Conservation (phyloP, 2,329 filamentous ascomycete species). For the Byssothecium circinans region DNA sequence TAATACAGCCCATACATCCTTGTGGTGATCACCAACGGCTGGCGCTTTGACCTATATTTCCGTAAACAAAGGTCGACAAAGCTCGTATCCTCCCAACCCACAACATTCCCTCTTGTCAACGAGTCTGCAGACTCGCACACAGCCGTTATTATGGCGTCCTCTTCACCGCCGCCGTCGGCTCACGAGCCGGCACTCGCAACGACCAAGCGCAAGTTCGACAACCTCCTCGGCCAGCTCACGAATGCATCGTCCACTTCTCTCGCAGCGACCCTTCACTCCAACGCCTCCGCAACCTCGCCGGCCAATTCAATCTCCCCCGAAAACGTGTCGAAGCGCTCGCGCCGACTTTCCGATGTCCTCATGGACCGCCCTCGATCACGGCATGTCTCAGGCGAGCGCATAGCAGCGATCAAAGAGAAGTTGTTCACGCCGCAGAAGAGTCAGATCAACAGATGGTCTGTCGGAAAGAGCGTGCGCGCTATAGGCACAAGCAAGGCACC, state of each 20-base stretch:
- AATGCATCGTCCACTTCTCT: constrained; percentile 52
- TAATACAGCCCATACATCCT: too few relatives aligned
- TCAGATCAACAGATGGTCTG: constrained; percentile 8
- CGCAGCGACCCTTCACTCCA: constrained; percentile 40
- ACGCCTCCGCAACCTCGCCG: constrained; percentile 35
- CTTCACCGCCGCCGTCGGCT: constrained; percentile 14
- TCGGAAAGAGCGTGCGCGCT: constrained; percentile 29
- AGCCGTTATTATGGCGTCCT: constrained; percentile 14
- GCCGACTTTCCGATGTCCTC: constrained; percentile 27
- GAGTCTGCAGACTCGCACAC: too few relatives aligned
- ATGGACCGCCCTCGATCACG: constrained; percentile 31
- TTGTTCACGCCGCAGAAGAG: constrained; percentile 31
- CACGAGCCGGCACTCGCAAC: constrained; percentile 63
- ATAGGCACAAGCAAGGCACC: constrained; percentile 32
- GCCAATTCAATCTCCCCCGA: constrained; percentile 27
- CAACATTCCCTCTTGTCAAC: too few relatives aligned
- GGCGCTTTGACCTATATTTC: too few relatives aligned
- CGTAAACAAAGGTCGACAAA: too few relatives aligned
- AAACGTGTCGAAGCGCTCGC: constrained; percentile 38
- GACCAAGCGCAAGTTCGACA: constrained; percentile 83
- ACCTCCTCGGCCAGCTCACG: constrained; percentile 64
- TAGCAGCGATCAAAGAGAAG: constrained; percentile 36
- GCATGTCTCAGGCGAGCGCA: constrained; percentile 33
- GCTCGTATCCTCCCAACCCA: too few relatives aligned
- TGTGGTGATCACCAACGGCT: too few relatives aligned